Base-by-base conservation (phyloP, 768 basidiomycete species). In the Kockovaella imperatae region DNA sequence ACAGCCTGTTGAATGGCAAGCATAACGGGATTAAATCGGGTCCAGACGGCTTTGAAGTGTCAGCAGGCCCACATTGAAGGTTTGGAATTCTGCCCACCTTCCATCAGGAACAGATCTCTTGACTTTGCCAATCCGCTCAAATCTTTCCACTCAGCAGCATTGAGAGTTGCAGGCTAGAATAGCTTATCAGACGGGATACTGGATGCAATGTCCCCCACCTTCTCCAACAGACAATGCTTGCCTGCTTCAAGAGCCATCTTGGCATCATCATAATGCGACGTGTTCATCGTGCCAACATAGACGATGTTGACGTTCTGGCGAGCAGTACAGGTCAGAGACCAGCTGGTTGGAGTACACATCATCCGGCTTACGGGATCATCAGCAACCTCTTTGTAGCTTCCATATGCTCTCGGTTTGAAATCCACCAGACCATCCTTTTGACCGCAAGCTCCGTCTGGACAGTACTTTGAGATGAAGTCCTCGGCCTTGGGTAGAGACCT, bases 71-170 rank as follows among this genome's bases (percentile, higher is more conserved):
- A n/a, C 15, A 11, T 20, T 5, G 5, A 42, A 11, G 13, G 14
- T 18, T 5, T n/a, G 31, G 31, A 32, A 32, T 32, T 42, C n/a
- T 14, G 45, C 56, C 53, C 51, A 47, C 69, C 72, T 48, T 73
- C 72, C 69, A 72, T 70, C 5, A 73, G 43, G 43, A 72, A 73
- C 4, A 65, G 28, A n/a, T 56, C 48, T 60, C 71, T 70, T 20
- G 36, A 45, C 28, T 58, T 59, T 1, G 72, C 72, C 17, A 73
- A 50, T n/a, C 51, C 52, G 25, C 59, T 49, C 6, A 73, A 52
- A 11, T 47, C 42, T 32, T 52, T 45, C 45, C 67, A 64, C 38
- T 73, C 70, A 1, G 49, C 54, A 1, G 57, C 64, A 42, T 69
- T 72, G 23, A 72, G 63, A 2, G 60, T 57, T 6, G 71, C 59